These are phyloP conservation scores for Lipomyces kockii DNA, from an alignment of 805 yeast species.

Conservation along the genomic window DNA sequence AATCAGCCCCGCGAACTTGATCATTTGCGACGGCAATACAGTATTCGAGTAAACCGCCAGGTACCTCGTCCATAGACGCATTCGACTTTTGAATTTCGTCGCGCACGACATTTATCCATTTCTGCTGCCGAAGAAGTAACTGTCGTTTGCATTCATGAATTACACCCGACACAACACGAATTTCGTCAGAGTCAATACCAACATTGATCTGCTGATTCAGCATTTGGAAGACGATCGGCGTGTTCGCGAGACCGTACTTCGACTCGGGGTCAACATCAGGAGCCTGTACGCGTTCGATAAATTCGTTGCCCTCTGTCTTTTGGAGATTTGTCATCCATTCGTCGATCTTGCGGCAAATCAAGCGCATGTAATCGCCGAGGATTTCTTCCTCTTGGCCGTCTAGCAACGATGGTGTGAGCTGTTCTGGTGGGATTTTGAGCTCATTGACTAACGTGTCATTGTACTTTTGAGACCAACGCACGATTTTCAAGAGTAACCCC, in stretches of 20 bases:
- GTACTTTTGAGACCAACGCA: conserved; percentile 77
- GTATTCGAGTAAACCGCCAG: conserved; percentile 82
- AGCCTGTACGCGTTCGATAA: conserved; percentile 66
- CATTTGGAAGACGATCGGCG: conserved; percentile 78
- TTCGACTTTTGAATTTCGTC: conserved; percentile 54
- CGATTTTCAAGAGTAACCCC: conserved; percentile 67
- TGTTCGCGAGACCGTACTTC: conserved; percentile 70
- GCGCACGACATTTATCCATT: conserved; percentile 60
- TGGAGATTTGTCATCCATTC: conserved; percentile 83
- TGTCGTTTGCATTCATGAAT: conserved; percentile 69
- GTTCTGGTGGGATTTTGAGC: conserved; percentile 55
- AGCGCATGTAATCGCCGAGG: conserved; percentile 74
- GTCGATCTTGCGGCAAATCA: conserved; percentile 71
- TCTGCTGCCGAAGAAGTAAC: conserved; percentile 62
- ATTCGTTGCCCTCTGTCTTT: conserved; percentile 66
- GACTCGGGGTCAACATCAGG: conserved; percentile 75
- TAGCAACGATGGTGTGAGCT: conserved; percentile 62
- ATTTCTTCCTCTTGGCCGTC: conserved; percentile 73
- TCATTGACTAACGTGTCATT: conserved; percentile 56
- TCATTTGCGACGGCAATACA: conserved; percentile 83
- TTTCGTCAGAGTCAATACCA: conserved; percentile 83
- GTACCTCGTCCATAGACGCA: conserved; percentile 51
- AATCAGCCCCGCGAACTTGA: conserved; percentile 72
- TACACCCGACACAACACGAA: conserved; percentile 77
- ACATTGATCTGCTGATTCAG: conserved; percentile 88